These are phyloP conservation scores for Penicillium herquei DNA, from an alignment of 495 filamentous ascomycete species.

Conservation along the genomic window DNA sequence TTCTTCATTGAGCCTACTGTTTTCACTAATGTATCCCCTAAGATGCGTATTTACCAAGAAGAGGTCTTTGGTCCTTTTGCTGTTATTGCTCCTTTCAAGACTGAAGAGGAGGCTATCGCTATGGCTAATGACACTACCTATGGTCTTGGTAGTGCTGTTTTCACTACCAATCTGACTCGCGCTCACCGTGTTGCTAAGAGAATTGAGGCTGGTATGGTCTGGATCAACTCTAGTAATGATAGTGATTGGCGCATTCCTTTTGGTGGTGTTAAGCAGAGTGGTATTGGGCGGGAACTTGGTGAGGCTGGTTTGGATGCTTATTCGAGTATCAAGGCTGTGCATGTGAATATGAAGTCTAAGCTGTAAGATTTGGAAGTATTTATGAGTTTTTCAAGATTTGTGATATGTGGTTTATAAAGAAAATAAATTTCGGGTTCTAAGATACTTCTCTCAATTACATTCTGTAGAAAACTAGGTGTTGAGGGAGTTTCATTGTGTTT, in stretches of 20 bases:
- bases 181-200: conserved; percentile 48
- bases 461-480: no score
- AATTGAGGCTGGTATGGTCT: conserved; percentile 54
- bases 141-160: conserved; percentile 51
- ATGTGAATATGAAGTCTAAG: conserved; percentile 59
- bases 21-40: conserved; percentile 40
- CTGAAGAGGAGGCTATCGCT: conserved; percentile 49
- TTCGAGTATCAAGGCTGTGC: conserved; percentile 69
- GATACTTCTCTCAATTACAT: no score
- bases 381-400: no score
- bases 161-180: conserved; percentile 45
- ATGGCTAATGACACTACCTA: conserved; percentile 48
- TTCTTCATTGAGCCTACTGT: conserved; percentile 56
- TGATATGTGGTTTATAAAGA: no score
- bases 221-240: conserved; percentile 66
- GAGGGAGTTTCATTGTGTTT: no score
- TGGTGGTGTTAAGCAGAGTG: conserved; percentile 90
- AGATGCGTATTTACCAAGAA: conserved; percentile 51
- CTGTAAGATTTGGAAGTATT: conserved; percentile 7
- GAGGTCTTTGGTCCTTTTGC: conserved; percentile 61
- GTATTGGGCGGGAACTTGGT: conserved; percentile 82
- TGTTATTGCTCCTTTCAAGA: conserved; percentile 47
- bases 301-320: conserved; percentile 81
- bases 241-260: conserved; percentile 73
- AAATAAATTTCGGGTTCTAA: no score